A percentile compares a stretch with the other conserved stretches of the same genome.
These are phyloP conservation scores for Suillus variegatus DNA, from an alignment of 768 basidiomycete species.

Conservation along the genomic window DNA sequence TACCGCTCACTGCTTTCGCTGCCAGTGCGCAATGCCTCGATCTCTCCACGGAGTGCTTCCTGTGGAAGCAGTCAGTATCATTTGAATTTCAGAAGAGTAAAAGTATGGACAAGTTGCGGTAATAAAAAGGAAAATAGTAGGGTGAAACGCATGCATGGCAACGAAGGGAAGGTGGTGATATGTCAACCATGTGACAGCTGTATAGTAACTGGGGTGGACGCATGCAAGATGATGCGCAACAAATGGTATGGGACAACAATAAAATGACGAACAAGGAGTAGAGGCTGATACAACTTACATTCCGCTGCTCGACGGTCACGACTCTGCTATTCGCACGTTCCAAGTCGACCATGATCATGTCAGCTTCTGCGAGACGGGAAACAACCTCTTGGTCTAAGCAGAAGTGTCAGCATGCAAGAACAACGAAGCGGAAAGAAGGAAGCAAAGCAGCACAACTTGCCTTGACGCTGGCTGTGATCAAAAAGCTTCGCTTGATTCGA, in stretches of 20 bases:
- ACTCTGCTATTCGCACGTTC: conserved; percentile 95
- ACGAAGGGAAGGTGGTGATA: neutral
- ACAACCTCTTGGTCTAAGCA: conserved; percentile 84
- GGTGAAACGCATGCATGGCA: neutral
- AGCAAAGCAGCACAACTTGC: conserved; percentile 38
- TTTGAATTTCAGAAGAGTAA: neutral
- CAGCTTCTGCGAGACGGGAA: conserved; percentile 87
- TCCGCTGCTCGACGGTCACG: conserved; percentile 88
- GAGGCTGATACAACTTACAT: conserved; percentile 50
- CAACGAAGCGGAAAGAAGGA: neutral
- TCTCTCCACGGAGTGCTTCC: conserved; percentile 96
- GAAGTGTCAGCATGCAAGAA: neutral
- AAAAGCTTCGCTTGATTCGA: conserved; percentile 90
- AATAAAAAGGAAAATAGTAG: neutral
- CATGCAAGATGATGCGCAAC: neutral
- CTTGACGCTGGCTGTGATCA: conserved; percentile 89
- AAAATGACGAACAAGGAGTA: neutral
- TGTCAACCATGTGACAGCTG: neutral
- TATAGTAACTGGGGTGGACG: neutral
- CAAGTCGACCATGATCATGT: conserved; percentile 93
- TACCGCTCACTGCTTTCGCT: conserved; percentile 71
- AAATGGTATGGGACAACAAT: neutral
- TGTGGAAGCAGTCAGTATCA: conserved; percentile 31
- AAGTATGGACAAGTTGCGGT: no score
- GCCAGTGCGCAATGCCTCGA: conserved; percentile 85